A percentile compares a stretch with the other conserved stretches of the same genome.
phyloP scores from a whole-genome alignment of 345 rosid species.

The Noccaea caerulescens region DNA sequence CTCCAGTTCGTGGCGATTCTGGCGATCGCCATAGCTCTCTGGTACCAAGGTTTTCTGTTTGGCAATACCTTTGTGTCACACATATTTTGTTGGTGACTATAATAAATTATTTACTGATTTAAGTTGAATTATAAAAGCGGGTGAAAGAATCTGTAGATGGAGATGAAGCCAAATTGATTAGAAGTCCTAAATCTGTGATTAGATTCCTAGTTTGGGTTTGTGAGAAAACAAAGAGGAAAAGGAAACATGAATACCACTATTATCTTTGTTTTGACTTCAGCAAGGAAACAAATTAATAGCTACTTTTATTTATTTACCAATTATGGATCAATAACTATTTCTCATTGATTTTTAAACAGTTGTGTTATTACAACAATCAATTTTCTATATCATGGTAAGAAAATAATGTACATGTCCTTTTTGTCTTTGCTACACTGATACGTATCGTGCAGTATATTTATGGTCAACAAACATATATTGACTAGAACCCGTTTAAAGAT shows the following conservation, averaged over 20 bases:
- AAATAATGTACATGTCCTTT: conserved; percentile 13
- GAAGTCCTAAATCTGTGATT: neutral
- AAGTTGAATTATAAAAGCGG: neutral
- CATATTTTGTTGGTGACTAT: conserved; percentile 24
- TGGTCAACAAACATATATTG: neutral
- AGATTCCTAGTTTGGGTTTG: conserved; percentile 28
- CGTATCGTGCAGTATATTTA: conserved; percentile 19
- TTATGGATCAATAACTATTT: conserved; percentile 17
- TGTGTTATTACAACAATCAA: neutral
- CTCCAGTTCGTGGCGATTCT: conserved; percentile 58
- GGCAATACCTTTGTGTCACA: conserved; percentile 33
- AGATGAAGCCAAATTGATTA: neutral
- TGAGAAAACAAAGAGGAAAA: neutral
- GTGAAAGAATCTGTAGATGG: neutral
- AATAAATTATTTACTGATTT: neutral
- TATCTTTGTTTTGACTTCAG: neutral
- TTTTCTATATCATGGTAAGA: conserved; percentile 6
- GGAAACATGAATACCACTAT: conserved; percentile 10
- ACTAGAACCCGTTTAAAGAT: too few species aligned
- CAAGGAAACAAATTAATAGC: conserved; percentile 18
- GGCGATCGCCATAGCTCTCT: conserved; percentile 85
- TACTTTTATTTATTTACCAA: conserved; percentile 24
- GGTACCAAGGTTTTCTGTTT: conserved; percentile 93
- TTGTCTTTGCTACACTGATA: neutral
- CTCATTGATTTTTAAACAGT: neutral